Evolutionary conservation across 352 stramenopile genomes (phyloP).

Genomic region (Pythium inflatum): DNA sequence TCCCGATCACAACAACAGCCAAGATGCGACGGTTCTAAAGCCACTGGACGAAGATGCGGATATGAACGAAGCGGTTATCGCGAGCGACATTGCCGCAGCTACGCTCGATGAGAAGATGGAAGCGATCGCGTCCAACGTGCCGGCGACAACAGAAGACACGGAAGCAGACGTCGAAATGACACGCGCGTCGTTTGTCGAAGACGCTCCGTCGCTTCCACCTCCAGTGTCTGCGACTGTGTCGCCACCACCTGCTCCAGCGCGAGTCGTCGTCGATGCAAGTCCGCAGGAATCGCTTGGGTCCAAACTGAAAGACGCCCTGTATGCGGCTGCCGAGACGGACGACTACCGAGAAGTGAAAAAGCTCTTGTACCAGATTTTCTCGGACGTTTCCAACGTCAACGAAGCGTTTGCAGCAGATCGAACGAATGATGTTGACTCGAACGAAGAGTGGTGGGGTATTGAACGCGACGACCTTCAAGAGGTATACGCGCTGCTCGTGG

Average conservation of each 20-base stretch:
- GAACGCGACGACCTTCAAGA: conserved; percentile 46
- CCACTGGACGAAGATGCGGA: conserved; percentile 2
- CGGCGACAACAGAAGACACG: not conserved
- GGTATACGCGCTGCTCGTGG: conserved; percentile 52
- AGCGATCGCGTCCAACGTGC: not conserved
- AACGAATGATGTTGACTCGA: conserved; percentile 10
- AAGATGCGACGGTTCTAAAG: not conserved
- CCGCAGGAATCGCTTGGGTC: conserved; percentile 37
- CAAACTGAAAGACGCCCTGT: conserved; percentile 50
- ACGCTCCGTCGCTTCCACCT: not conserved
- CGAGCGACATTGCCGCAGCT: not conserved
- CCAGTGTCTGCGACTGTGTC: not conserved
- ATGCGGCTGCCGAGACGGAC: conserved; percentile 39
- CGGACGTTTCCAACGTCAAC: conserved; percentile 59
- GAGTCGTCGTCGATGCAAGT: not conserved
- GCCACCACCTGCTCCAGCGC: conserved; percentile 17
- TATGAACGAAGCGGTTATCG: conserved; percentile 25
- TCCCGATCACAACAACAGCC: not conserved
- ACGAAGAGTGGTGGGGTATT: conserved; percentile 58
- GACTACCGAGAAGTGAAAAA: conserved; percentile 62
- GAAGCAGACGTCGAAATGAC: conserved; percentile 57
- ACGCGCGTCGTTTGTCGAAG: conserved; percentile 33
- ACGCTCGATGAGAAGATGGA: conserved; percentile 18
- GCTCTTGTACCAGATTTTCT: conserved; percentile 77
- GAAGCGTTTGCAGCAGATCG: conserved; percentile 38